Percentiles rank a stretch among this genome's conserved stretches.
Evolutionary conservation across 2,329 filamentous ascomycete species (phyloP).

Genomic region (Fusarium equiseti): DNA sequence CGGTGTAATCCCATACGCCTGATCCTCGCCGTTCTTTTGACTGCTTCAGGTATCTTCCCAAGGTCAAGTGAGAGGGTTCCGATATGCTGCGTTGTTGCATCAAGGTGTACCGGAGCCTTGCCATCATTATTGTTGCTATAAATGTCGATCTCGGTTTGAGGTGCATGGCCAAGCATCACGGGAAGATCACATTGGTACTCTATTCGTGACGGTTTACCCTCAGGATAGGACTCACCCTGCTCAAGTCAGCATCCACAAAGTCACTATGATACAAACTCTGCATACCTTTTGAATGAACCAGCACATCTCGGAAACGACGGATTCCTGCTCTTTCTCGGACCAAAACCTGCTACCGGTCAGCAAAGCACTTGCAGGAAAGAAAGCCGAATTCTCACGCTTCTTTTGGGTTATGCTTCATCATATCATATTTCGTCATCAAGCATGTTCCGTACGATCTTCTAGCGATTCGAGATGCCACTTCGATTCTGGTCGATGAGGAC

Average conservation of each 20-base stretch:
- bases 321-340: conserved; percentile 55
- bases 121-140: conserved; percentile 52
- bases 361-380: not conserved
- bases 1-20: conserved; percentile 53
- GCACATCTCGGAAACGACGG: conserved; percentile 54
- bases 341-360: conserved; percentile 50
- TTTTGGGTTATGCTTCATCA: conserved; percentile 52
- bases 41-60: conserved; percentile 50
- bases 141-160: conserved; percentile 56
- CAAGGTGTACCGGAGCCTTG: conserved; percentile 50
- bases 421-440: conserved; percentile 53
- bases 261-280: not conserved
- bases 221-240: conserved; percentile 55
- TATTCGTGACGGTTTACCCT: conserved; percentile 52
- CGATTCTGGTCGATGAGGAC: conserved; percentile 47
- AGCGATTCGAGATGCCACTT: conserved; percentile 53
- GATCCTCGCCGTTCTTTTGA: conserved; percentile 49
- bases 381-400: conserved; percentile 50
- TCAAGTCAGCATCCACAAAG: conserved; percentile 8
- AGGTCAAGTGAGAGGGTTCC: conserved; percentile 54
- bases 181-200: conserved; percentile 56
- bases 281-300: conserved; percentile 56
- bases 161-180: conserved; percentile 50
- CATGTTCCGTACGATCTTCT: conserved; percentile 55
- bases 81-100: conserved; percentile 48